These are phyloP conservation scores for Cucumis hystrix DNA, from an alignment of 306 rosid genomes.

Conservation along the genomic window DNA sequence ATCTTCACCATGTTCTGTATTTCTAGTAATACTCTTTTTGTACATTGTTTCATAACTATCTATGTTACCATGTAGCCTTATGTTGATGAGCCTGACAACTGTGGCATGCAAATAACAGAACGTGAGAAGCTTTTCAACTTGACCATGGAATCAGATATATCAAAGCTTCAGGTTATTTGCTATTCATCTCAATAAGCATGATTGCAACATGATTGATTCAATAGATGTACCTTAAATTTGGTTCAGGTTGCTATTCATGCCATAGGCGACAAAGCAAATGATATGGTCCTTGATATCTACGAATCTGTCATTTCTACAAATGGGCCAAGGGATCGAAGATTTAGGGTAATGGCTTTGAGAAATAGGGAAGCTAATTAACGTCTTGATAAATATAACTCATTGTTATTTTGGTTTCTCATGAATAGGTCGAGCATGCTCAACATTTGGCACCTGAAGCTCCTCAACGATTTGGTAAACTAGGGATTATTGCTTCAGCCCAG, in stretches of 20 bases:
- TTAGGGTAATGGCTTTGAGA: conserved; percentile 41
- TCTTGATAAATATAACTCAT: background rate
- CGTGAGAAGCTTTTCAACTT: conserved; percentile 48
- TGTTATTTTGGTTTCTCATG: background rate
- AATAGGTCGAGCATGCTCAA: conserved; percentile 84
- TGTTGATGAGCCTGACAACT: conserved; percentile 49
- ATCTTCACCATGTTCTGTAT: background rate
- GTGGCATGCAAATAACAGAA: conserved; percentile 47
- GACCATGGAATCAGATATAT: conserved; percentile 52
- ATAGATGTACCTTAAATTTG: conserved; percentile 4
- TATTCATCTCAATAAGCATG: background rate
- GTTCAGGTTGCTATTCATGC: conserved; percentile 91
- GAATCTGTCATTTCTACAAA: conserved; percentile 42
- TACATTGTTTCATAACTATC: background rate
- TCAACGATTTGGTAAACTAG: conserved; percentile 41
- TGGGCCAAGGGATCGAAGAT: conserved; percentile 66
- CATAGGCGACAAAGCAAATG: conserved; percentile 76
- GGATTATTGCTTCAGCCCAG: conserved; percentile 74
- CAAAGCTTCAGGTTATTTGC: conserved; percentile 59
- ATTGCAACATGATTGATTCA: background rate
- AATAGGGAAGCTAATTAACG: conserved; percentile 1
- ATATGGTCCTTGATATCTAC: conserved; percentile 55
- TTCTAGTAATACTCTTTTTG: background rate
- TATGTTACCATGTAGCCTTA: conserved; percentile 40
- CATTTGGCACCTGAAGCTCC: conserved; percentile 61